phyloP scores from a whole-genome alignment of 2,329 filamentous ascomycete species.

The Chaetoscypha palmicola region DNA sequence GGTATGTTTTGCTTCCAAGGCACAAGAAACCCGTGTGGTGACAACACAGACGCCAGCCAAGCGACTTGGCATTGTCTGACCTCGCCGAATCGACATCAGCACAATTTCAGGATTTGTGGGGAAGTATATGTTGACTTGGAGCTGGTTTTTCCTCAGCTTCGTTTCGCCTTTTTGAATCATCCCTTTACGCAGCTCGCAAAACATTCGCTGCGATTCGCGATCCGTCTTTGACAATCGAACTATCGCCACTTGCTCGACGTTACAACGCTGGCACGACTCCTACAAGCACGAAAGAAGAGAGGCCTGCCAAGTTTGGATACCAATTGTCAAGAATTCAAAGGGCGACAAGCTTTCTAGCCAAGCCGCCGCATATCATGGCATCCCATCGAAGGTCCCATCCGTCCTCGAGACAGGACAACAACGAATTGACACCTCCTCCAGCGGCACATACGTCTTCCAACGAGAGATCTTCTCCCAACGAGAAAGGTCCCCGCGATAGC shows the following conservation, averaged over 20 bases:
- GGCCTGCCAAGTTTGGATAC: background rate
- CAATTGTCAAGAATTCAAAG: background rate
- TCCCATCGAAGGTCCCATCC: conserved; percentile 1
- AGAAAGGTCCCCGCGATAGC: conserved; percentile 1
- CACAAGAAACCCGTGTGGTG: background rate
- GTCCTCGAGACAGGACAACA: background rate
- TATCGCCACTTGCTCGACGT: too few species aligned
- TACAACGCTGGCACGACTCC: too few species aligned
- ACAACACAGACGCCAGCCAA: conserved; percentile 1
- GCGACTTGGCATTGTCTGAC: conserved; percentile 2
- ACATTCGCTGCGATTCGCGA: too few species aligned
- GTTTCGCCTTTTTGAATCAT: too few species aligned
- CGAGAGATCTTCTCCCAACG: too few species aligned
- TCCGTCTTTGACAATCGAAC: too few species aligned
- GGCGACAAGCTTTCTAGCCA: background rate
- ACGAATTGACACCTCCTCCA: background rate
- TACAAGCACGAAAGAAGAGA: background rate
- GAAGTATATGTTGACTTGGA: background rate
- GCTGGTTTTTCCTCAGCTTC: background rate
- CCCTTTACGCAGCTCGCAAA: too few species aligned
- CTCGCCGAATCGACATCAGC: background rate
- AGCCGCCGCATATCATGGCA: conserved; percentile 1
- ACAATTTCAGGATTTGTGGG: conserved; percentile 1
- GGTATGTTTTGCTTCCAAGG: background rate
- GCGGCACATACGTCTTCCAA: background rate